Evolutionary conservation across 2,329 filamentous ascomycete species (phyloP), one percentile per base, ranked within the genome.

Genomic region (Exophiala bonariae): DNA sequence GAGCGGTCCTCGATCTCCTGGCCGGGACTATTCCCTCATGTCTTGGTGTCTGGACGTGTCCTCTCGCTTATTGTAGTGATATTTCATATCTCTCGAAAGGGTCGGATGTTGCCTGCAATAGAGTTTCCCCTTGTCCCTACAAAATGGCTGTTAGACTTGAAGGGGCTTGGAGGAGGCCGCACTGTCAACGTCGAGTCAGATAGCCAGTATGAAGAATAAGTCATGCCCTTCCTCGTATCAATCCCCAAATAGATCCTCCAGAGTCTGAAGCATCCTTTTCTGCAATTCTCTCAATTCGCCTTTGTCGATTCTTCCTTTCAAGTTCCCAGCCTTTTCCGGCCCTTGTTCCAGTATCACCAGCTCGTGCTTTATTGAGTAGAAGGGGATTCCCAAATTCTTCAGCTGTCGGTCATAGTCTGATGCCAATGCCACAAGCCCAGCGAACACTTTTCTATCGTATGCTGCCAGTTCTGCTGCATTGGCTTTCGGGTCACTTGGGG

Each of bases 401-500:
- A 87, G 63, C 54, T 81, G 79, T 1, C 65, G 63, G 5, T 69
- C 72, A 64, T 85, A 79, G 11, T 76, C 75, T n/a, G 72, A 69
- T 0, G 77, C 73, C 82, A 87, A 85, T 9, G 78, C 70, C 32
- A 66, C 66, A 41, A 78, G 76, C 2, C 81, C 82, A 44, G 70
- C 73, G 56, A 85, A 79, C 13, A 86, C 79, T 59, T 86, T 86
- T 42, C 67, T 65, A 54, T 86, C 81, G 59, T 82, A 86, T 16
- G 70, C 69, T 22, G 68, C 61, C 6, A 86, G 65, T 61, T 86
- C 83, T 38, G 72, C 68, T 26, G 73, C 63, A 37, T 81, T 67
- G 20, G 70, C 73, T 68, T 44, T 38, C n/a, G 54, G 42, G 38
- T 48, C 39, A 17, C 41, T 35, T 19, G 53, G 30, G 30, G 38